Conservation (phyloP, 2,329 filamentous ascomycete species). For the Capronia coronata region DNA sequence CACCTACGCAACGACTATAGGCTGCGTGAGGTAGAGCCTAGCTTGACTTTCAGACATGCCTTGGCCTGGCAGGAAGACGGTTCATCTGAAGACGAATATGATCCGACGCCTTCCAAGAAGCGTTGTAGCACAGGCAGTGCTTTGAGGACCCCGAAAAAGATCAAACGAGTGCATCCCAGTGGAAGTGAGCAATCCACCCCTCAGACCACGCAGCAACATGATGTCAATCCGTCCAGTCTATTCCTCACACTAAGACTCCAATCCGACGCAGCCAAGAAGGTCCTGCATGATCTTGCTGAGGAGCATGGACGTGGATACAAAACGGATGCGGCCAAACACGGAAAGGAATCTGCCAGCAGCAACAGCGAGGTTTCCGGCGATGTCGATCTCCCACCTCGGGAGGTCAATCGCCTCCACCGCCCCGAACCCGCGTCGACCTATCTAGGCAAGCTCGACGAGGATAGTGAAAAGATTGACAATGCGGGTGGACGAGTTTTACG, state of each 20-base stretch:
- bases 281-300: not conserved
- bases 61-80: conserved; percentile 12
- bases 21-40: conserved; percentile 4
- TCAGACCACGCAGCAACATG: not conserved
- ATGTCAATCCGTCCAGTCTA: not conserved
- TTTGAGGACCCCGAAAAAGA: not conserved
- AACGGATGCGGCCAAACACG: not conserved
- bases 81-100: conserved; percentile 10
- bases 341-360: not conserved
- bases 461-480: conserved; percentile 12
- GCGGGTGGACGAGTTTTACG: conserved; percentile 8
- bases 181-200: not conserved
- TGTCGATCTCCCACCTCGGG: not conserved
- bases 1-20: conserved; percentile 16
- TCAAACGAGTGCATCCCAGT: not conserved
- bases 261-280: not conserved
- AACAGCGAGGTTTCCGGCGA: not conserved
- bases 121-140: not conserved
- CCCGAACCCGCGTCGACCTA: not conserved
- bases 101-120: conserved; percentile 3
- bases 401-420: not conserved
- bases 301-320: conserved; percentile 1
- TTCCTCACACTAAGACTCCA: conserved; percentile 9
- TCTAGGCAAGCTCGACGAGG: conserved; percentile 13
- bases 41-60: conserved; percentile 1